Percentiles rank a stretch among this genome's conserved stretches.
Conservation (phyloP, 2,329 filamentous ascomycete species). For the Knufia petricola region DNA sequence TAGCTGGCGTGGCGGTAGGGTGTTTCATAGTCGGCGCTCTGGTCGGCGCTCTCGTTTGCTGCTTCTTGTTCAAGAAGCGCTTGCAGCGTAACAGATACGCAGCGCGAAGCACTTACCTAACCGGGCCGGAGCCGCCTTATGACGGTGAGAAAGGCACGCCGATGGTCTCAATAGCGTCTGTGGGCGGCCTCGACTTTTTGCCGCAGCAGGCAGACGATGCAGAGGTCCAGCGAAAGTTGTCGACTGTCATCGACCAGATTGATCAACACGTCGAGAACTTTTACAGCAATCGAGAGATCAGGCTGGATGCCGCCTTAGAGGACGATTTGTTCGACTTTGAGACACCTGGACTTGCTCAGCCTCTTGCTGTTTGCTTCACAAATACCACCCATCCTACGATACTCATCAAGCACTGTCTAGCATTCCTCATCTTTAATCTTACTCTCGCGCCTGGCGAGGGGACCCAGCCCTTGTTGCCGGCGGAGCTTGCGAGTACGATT, state of each 20-base stretch:
- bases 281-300: constrained; percentile 18
- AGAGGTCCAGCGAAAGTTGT: constrained; percentile 22
- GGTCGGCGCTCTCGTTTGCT: constrained; percentile 19
- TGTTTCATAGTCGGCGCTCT: constrained; percentile 21
- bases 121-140: not conserved
- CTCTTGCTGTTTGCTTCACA: constrained; percentile 17
- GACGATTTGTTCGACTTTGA: constrained; percentile 16
- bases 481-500: not conserved
- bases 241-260: constrained; percentile 28
- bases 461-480: constrained; percentile 11
- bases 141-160: constrained; percentile 2
- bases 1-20: constrained; percentile 25
- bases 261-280: constrained; percentile 31
- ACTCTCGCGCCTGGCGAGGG: constrained; percentile 16
- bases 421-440: constrained; percentile 15
- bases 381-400: constrained; percentile 10
- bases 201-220: constrained; percentile 28
- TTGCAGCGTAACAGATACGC: not conserved
- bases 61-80: constrained; percentile 21
- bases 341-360: constrained; percentile 17
- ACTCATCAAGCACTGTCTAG: constrained; percentile 23
- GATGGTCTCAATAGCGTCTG: not conserved
- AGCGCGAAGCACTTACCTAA: not conserved
- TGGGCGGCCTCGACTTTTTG: constrained; percentile 13
- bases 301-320: constrained; percentile 4